phyloP scores from a whole-genome alignment of 495 filamentous ascomycete species.

The Trichodelitschia bisporula region DNA sequence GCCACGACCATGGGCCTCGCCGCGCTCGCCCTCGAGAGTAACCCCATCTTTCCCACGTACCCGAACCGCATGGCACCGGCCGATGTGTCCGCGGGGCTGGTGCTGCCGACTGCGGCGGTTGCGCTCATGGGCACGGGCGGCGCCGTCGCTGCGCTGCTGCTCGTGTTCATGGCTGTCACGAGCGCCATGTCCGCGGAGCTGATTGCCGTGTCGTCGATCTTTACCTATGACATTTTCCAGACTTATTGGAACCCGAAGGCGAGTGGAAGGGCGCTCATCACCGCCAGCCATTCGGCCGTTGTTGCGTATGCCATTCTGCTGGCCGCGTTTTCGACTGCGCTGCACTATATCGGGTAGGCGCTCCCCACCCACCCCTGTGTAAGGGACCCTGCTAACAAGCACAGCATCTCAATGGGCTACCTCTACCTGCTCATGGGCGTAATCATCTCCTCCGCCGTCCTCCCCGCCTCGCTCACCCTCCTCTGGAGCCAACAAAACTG shows the following conservation, averaged over 20 bases:
- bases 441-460: constrained; percentile 65
- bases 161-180: constrained; percentile 94
- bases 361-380: neutral
- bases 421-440: constrained; percentile 82
- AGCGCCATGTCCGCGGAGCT: constrained; percentile 72
- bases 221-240: constrained; percentile 68
- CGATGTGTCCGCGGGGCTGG: constrained; percentile 70
- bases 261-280: constrained; percentile 53
- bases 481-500: constrained; percentile 69
- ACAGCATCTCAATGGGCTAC: constrained; percentile 43
- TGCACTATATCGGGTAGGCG: constrained; percentile 28
- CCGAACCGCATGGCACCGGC: constrained; percentile 43
- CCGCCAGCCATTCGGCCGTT: constrained; percentile 59
- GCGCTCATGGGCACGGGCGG: constrained; percentile 78
- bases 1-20: constrained; percentile 90
- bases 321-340: constrained; percentile 60
- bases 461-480: constrained; percentile 59
- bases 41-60: constrained; percentile 47
- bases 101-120: constrained; percentile 71
- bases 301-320: constrained; percentile 58
- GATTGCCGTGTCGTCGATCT: constrained; percentile 81
- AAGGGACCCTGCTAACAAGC: constrained; percentile 18
- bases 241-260: constrained; percentile 30
- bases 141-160: constrained; percentile 55
- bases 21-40: constrained; percentile 55